phyloP scores from a whole-genome alignment of 2,329 filamentous ascomycete species.

The Lachnellula subtilissima region DNA sequence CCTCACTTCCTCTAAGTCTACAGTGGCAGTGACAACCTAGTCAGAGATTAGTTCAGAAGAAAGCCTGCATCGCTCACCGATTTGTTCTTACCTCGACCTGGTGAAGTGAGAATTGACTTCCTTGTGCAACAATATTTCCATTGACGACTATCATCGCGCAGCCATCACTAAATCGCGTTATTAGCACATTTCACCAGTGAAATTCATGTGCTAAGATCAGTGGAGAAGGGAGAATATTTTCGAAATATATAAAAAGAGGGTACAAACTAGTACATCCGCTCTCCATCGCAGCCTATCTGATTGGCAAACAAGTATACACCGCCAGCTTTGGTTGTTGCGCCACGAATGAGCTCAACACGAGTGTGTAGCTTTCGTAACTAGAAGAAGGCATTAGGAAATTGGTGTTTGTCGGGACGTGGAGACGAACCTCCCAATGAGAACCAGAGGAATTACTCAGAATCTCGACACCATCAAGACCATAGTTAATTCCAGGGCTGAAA shows the following conservation, averaged over 20 bases:
- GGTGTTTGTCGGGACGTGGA: too few species aligned
- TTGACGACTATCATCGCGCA: conserved; percentile 58
- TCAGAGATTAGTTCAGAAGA: neutral
- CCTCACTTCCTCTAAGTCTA: conserved; percentile 68
- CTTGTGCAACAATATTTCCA: conserved; percentile 57
- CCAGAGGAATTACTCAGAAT: conserved; percentile 68
- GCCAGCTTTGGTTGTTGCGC: conserved; percentile 59
- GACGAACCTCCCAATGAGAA: conserved; percentile 28
- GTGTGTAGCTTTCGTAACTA: conserved; percentile 61
- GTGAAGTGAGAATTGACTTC: conserved; percentile 35
- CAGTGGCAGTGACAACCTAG: conserved; percentile 47
- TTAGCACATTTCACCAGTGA: too few species aligned
- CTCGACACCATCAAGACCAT: conserved; percentile 66
- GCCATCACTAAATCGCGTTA: conserved; percentile 37
- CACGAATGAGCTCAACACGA: conserved; percentile 58
- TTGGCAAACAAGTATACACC: conserved; percentile 61
- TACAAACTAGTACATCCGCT: conserved; percentile 45
- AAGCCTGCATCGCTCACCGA: neutral
- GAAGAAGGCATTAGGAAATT: neutral
- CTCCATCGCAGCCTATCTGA: conserved; percentile 54
- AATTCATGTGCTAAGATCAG: conserved; percentile 41
- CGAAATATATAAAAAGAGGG: too few species aligned
- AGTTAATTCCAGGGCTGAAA: conserved; percentile 42
- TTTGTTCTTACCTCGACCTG: conserved; percentile 48
- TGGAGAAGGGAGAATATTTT: too few species aligned